phyloP scores from a whole-genome alignment of 495 filamentous ascomycete genomes.

The Hyaloscypha variabilis region DNA sequence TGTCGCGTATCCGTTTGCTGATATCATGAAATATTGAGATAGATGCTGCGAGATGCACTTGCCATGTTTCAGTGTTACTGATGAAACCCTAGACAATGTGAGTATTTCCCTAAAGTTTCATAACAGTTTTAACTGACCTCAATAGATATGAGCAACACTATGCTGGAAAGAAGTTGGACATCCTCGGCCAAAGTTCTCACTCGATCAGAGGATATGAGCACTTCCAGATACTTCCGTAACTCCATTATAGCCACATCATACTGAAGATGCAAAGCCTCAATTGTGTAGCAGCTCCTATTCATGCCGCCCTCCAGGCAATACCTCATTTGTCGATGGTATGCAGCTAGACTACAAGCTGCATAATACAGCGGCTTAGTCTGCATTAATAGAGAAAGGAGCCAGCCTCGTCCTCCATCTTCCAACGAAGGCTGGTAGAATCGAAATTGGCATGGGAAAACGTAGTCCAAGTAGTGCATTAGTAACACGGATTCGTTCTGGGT shows the following conservation, averaged over 20 bases:
- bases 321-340: constrained; percentile 5
- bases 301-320: background rate
- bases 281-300: background rate
- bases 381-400: constrained; percentile 19
- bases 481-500: background rate
- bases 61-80: constrained; percentile 1
- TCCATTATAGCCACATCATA: constrained; percentile 7
- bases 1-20: background rate
- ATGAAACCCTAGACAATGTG: constrained; percentile 9
- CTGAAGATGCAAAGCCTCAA: background rate
- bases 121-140: constrained; percentile 1
- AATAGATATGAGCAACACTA: constrained; percentile 6
- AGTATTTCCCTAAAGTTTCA: background rate
- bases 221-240: background rate
- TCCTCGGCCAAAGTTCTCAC: background rate
- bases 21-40: too few species aligned
- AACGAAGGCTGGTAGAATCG: constrained; percentile 13
- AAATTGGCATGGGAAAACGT: constrained; percentile 24
- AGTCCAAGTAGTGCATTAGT: constrained; percentile 22
- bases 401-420: constrained; percentile 14
- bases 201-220: background rate
- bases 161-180: background rate
- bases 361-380: constrained; percentile 16
- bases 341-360: constrained; percentile 15
- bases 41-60: background rate